Evolutionary conservation across 2,329 filamentous ascomycete genomes (phyloP), one percentile per base, ranked within the genome.

Genomic region (Periconia digitata): DNA sequence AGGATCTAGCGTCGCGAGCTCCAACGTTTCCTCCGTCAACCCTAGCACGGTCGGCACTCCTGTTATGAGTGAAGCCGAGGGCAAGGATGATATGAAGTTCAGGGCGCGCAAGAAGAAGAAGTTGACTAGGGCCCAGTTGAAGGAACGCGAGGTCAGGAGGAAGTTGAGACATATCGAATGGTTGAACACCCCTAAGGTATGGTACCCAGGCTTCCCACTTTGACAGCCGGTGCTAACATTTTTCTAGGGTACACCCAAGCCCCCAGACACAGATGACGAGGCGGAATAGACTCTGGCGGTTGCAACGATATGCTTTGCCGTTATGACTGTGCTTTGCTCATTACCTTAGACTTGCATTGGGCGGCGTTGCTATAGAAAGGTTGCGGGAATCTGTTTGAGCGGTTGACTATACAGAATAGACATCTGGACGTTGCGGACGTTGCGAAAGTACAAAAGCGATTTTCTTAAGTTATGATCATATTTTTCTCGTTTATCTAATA

Each of bases 81-180:
- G 94, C 51, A 79, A 76, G 65, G 72, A 87, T 72, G 81, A 79
- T 51, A 83, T 99, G 80, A 92, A 95, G 77, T 99, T 99, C 85
- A 84, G 81, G 72, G 80, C 88, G 8, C 94, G 92, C 82, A 87
- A 87, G 77, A 96, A 96, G 90, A 95, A 92, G 85, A 99, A 99
- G 89, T 84, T 94, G 84, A 99, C 94, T 48, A 90, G 95, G 79
- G 91, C 91, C 75, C 91, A 99, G 74, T 62, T 92, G 70, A 99
- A 99, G 83, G 94, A 99, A 72, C 82, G 88, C 17, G 92, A 97
- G 75, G 87, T 88, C 37, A 82, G 95, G 56, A 84, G 92, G 59
- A 82, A 94, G 61, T 78, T 97, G 73, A 85, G 94, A 63, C 91
- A 99, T 74, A 82, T 85, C 51, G 82, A 85, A 63, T 85, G 82